Evolutionary conservation across 2,329 filamentous ascomycete genomes (phyloP).

Genomic region (Trichophyton schoenleinii): DNA sequence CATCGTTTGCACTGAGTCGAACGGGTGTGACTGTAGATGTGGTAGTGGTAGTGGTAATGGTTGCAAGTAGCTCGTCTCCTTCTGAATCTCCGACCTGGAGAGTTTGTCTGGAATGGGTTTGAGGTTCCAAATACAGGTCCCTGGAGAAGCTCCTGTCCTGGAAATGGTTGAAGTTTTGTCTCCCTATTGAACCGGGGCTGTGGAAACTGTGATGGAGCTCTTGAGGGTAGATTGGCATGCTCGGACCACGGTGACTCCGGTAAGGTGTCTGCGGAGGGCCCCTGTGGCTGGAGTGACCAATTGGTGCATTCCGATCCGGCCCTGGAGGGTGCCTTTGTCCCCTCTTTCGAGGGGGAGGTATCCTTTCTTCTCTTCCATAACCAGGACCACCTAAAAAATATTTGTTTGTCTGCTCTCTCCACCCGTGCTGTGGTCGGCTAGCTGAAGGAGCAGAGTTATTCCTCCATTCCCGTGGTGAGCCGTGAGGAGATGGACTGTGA

Average conservation of each 20-base stretch:
- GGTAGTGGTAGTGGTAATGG: conserved; percentile 28
- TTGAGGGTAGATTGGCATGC: background rate
- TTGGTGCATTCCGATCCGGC: background rate
- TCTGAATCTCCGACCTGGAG: background rate
- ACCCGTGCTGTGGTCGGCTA: background rate
- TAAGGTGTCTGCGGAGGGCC: background rate
- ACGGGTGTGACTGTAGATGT: conserved; percentile 3
- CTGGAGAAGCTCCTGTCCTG: background rate
- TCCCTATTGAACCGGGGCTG: background rate
- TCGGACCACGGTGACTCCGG: background rate
- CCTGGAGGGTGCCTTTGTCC: background rate
- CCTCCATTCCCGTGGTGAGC: background rate
- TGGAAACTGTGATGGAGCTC: background rate
- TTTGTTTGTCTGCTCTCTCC: background rate
- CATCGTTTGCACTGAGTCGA: background rate
- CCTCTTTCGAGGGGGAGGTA: background rate
- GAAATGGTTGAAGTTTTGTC: background rate
- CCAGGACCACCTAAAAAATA: background rate
- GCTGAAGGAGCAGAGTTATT: background rate
- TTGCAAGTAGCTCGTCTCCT: conserved; percentile 14
- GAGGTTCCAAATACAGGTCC: background rate
- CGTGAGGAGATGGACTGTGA: background rate
- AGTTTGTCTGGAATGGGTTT: background rate
- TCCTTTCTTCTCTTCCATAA: background rate
- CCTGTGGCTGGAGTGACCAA: background rate